These are phyloP conservation scores for Eucommia ulmoides DNA, from an alignment of 257 asterid species.

Conservation along the genomic window DNA sequence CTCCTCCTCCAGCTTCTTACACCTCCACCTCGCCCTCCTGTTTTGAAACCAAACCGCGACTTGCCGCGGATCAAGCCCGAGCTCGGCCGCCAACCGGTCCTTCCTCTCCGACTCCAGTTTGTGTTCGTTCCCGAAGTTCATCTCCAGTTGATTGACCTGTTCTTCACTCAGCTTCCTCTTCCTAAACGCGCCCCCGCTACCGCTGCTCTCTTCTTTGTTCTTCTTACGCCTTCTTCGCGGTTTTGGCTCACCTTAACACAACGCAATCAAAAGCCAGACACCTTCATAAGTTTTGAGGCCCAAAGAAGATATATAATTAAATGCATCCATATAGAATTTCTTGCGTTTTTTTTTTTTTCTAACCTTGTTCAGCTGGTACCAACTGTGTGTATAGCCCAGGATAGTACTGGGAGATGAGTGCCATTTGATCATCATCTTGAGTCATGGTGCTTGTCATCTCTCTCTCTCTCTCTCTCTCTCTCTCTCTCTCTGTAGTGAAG, in stretches of 20 bases:
- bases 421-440: neutral
- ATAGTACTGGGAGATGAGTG: neutral
- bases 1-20: conserved; percentile 80
- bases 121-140: conserved; percentile 56
- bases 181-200: conserved; percentile 30
- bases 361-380: neutral
- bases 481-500: too few species aligned
- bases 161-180: conserved; percentile 77
- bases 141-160: conserved; percentile 46
- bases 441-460: neutral
- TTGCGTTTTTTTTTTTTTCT: neutral
- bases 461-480: neutral
- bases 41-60: conserved; percentile 98
- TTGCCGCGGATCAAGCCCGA: conserved; percentile 80
- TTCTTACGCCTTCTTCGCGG: neutral
- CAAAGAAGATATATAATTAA: too few species aligned
- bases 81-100: conserved; percentile 67
- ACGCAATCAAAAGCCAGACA: neutral
- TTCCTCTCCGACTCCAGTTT: conserved; percentile 84
- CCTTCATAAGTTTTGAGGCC: too few species aligned
- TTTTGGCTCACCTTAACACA: neutral
- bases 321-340: neutral
- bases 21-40: conserved; percentile 82
- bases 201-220: conserved; percentile 12
- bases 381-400: neutral